Base-by-base conservation (phyloP, 2,329 filamentous ascomycete genomes). In the Colletotrichum liaoningense region DNA sequence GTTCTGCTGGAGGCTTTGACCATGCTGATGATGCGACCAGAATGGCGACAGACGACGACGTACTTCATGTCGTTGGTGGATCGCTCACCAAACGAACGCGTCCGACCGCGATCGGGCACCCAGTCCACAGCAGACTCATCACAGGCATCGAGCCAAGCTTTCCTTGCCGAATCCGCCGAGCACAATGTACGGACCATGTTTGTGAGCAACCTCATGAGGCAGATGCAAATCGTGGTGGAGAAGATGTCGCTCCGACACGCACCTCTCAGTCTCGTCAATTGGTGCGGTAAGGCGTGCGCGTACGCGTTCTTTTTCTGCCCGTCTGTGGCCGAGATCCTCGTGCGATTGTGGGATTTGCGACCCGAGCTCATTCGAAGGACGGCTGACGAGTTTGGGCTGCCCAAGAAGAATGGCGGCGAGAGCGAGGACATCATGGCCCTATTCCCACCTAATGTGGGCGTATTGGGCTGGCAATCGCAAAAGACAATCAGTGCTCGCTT, bases 271-370 rank as follows among this genome's bases (percentile, higher is more conserved):
- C 82, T 95, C 72, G 94, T 98, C 71, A 93, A 93, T 35, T 98
- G 98, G 80, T 95, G 94, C 67, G 95, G 94, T 73, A 97, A 97
- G 83, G 94, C 95, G 4, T 96, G 94, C 79, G 95, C 95, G 2
- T 98, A 97, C 81, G 95, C 94, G 35, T 98, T 97, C 82, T 97
- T 96, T 84, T 98, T 97, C 79, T 95, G 94, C 33, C 94, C 95
- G 0, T 94, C 94, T 5, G 90, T 97, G 67, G 93, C 94, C 8
- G 95, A 97, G 79, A 90, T 97, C 63, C 86, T 98, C 62, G 90
- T 96, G 30, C 91, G 95, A 19, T 85, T 98, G 5, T 98, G 95
- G 95, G 91, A 90, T 49, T 87, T 94, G 24, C 90, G 91, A 2
- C 85, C 92, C 4, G 91, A 92, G 70, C 85, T 91, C 55, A 88